Evolutionary conservation across 164 flowering plant genomes (phyloP).

Genomic region (Saururus chinensis): DNA sequence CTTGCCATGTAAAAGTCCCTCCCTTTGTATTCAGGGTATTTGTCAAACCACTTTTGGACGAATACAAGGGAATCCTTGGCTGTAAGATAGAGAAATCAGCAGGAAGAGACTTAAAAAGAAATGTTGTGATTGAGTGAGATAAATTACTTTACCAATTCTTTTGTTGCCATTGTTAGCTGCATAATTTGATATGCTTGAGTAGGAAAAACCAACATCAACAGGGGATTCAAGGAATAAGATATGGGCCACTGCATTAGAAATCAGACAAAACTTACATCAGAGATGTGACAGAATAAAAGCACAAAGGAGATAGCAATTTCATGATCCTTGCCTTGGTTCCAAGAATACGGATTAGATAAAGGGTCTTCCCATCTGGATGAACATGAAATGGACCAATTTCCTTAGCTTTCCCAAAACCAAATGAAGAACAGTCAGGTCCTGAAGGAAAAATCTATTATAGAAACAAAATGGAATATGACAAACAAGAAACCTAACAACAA

Average conservation of each 20-base stretch:
- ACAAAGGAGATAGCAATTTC: conserved; percentile 34
- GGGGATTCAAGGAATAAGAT: conserved; percentile 77
- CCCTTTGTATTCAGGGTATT: too few species aligned
- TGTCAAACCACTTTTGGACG: conserved; percentile 62
- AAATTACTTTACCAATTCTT: conserved; percentile 50
- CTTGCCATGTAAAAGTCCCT: conserved; percentile 70
- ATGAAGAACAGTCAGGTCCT: too few species aligned
- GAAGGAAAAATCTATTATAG: too few species aligned
- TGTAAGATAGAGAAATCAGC: conserved; percentile 14
- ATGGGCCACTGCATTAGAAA: conserved; percentile 58
- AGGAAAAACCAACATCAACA: conserved; percentile 86
- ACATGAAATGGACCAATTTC: conserved; percentile 96
- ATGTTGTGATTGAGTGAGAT: neutral
- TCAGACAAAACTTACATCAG: neutral
- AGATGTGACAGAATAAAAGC: neutral
- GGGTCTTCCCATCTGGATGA: conserved; percentile 62
- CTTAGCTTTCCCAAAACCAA: conserved; percentile 81
- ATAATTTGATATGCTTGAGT: conserved; percentile 63
- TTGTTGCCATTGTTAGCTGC: conserved; percentile 56
- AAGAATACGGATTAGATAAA: too few species aligned
- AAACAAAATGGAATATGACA: too few species aligned
- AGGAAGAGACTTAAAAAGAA: neutral
- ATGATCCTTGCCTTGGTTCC: too few species aligned
- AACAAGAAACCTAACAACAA: too few species aligned
- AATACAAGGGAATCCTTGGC: conserved; percentile 60